phyloP scores from a whole-genome alignment of 768 basidiomycete genomes.

The Podaxis sp. region DNA sequence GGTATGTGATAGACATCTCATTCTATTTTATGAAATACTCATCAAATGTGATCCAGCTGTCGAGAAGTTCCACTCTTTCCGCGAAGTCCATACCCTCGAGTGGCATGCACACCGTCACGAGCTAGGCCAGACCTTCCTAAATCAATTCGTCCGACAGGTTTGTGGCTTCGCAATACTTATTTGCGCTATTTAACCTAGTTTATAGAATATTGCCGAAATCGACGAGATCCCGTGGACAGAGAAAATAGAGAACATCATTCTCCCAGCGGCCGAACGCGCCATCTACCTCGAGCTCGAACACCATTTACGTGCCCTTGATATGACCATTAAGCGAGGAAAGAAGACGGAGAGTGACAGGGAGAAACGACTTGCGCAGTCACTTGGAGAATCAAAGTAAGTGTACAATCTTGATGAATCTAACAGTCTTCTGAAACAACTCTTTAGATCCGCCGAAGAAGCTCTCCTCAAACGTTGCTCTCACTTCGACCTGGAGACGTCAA shows the following conservation, averaged over 20 bases:
- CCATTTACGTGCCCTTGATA: constrained; percentile 86
- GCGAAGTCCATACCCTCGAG: constrained; percentile 86
- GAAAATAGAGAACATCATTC: constrained; percentile 60
- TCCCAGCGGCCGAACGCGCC: constrained; percentile 91
- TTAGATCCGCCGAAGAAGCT: constrained; percentile 86
- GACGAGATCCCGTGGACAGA: constrained; percentile 87
- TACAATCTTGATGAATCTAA: constrained; percentile 4
- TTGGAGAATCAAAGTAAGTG: constrained; percentile 86
- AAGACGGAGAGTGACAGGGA: constrained; percentile 85
- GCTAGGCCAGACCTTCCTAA: constrained; percentile 78
- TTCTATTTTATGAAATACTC: not conserved
- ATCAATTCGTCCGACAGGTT: constrained; percentile 85
- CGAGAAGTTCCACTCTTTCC: constrained; percentile 95
- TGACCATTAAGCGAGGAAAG: constrained; percentile 66
- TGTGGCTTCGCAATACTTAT: not conserved
- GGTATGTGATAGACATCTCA: constrained; percentile 42
- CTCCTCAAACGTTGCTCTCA: constrained; percentile 94
- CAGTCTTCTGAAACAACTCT: not conserved
- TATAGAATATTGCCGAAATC: constrained; percentile 91
- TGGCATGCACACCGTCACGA: constrained; percentile 90
- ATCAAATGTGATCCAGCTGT: constrained; percentile 51
- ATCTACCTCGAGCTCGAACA: constrained; percentile 96
- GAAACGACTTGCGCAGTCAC: constrained; percentile 79
- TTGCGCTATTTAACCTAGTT: constrained; percentile 16
- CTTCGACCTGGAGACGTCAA: constrained; percentile 78